These are phyloP conservation scores for Aspergillus udagawae DNA, from an alignment of 2,329 filamentous ascomycete genomes.

Conservation along the genomic window DNA sequence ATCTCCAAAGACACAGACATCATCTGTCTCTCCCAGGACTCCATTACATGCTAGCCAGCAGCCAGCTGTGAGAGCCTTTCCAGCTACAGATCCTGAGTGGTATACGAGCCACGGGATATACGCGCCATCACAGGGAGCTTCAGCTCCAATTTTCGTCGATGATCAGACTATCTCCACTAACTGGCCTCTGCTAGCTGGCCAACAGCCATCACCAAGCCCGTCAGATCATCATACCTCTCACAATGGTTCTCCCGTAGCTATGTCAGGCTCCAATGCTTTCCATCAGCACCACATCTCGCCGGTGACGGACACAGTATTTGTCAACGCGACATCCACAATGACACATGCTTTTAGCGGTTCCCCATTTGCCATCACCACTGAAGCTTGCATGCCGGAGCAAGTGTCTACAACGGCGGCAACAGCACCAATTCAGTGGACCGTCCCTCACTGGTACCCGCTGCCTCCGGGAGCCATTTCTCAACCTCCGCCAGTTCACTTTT, in stretches of 20 bases:
- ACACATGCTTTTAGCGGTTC: constrained; percentile 20
- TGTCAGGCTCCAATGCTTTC: constrained; percentile 21
- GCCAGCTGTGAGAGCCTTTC: constrained; percentile 2
- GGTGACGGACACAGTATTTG: constrained; percentile 19
- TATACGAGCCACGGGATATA: constrained; percentile 13
- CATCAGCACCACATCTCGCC: constrained; percentile 25
- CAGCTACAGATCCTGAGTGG: constrained; percentile 13
- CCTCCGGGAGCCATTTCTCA: constrained; percentile 24
- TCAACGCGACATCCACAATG: constrained; percentile 23
- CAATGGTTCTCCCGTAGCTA: constrained; percentile 16
- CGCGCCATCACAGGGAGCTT: constrained; percentile 5
- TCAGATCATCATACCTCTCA: constrained; percentile 18
- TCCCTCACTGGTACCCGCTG: constrained; percentile 28
- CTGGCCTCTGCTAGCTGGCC: constrained; percentile 19
- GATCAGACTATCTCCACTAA: constrained; percentile 10
- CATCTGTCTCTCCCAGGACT: constrained; percentile 11
- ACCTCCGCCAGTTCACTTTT: constrained; percentile 19
- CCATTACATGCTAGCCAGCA: constrained; percentile 7
- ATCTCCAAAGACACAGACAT: constrained; percentile 11
- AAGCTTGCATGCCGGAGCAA: constrained; percentile 26
- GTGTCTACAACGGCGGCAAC: constrained; percentile 18
- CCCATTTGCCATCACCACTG: constrained; percentile 25
- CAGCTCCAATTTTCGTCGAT: constrained; percentile 8
- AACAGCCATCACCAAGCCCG: constrained; percentile 22
- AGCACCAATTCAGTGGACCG: constrained; percentile 20